Conservation (phyloP, 192 early-diverging fungal genomes). For the Linnemannia hyalina region DNA sequence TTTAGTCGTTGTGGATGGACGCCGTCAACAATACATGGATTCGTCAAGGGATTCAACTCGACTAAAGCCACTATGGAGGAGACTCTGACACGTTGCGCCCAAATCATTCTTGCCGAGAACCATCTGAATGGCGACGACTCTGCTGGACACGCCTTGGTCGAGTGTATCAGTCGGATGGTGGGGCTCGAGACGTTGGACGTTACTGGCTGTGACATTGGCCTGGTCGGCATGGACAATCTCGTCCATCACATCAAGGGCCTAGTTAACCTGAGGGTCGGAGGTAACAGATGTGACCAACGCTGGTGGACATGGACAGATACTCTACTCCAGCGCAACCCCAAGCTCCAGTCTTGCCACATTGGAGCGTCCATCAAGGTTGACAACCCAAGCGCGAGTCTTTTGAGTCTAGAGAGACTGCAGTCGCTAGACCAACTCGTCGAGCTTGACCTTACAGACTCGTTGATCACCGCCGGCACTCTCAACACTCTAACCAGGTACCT, state of each 20-base stretch:
- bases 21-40: conserved; percentile 1
- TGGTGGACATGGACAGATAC: conserved; percentile 51
- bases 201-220: conserved; percentile 33
- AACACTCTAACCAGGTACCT: neutral
- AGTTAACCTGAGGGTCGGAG: conserved; percentile 15
- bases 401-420: conserved; percentile 14
- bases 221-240: conserved; percentile 25
- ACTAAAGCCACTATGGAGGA: neutral
- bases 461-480: neutral
- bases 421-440: conserved; percentile 15
- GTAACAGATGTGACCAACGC: conserved; percentile 24
- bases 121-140: conserved; percentile 18
- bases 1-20: conserved; percentile 45
- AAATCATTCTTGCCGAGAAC: conserved; percentile 28
- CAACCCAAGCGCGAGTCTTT: conserved; percentile 8
- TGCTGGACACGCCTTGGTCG: conserved; percentile 16
- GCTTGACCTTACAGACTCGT: conserved; percentile 25
- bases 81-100: neutral
- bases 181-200: conserved; percentile 18
- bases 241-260: conserved; percentile 16
- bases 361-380: conserved; percentile 15
- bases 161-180: neutral
- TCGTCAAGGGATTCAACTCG: conserved; percentile 15
- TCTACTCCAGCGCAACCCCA: conserved; percentile 15
- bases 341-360: conserved; percentile 7